These are phyloP conservation scores for Dothideomycetidae sp. DNA, from an alignment of 2,329 filamentous ascomycete genomes.

Conservation along the genomic window DNA sequence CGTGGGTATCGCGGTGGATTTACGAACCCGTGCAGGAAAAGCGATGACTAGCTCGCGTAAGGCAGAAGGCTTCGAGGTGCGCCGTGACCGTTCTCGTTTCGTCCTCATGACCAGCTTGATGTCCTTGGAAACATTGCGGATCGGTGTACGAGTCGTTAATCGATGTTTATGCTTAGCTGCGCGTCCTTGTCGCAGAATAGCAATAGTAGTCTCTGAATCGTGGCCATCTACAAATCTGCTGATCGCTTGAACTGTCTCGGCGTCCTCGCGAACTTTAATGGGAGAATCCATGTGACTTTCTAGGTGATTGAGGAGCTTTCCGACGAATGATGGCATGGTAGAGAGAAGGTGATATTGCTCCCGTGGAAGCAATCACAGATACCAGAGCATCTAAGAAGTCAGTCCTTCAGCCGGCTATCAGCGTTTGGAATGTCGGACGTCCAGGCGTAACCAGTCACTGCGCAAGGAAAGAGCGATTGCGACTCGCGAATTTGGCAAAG, in stretches of 20 bases:
- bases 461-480: no score
- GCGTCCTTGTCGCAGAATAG: background rate
- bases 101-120: background rate
- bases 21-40: background rate
- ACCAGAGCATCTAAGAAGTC: no score
- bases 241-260: background rate
- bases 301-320: background rate
- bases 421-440: no score
- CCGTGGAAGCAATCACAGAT: no score
- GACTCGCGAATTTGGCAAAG: no score
- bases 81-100: slow-evolving; percentile 1
- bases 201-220: background rate
- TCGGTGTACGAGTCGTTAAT: background rate
- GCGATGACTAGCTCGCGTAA: background rate
- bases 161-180: background rate
- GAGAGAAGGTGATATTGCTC: no score
- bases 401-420: no score
- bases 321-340: background rate
- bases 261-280: slow-evolving; percentile 1
- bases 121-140: background rate
- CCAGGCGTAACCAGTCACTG: no score
- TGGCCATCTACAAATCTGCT: background rate
- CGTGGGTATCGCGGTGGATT: background rate
- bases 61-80: slow-evolving; percentile 1
- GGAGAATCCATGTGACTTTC: no score